phyloP scores from a whole-genome alignment of 169 alveolate species.

The Plasmodium sp. region DNA sequence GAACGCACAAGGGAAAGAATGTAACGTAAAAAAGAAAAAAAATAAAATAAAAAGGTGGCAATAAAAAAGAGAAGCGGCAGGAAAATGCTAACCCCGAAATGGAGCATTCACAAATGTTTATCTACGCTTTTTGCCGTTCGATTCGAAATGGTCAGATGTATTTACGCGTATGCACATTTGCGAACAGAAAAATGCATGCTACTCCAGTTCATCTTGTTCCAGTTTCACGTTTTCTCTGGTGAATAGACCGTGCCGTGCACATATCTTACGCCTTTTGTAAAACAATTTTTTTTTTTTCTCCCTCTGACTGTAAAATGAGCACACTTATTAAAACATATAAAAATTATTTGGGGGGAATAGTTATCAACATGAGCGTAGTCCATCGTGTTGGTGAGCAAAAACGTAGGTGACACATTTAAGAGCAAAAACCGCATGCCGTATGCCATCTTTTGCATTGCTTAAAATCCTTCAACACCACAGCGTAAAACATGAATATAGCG shows the following conservation, averaged over 20 bases:
- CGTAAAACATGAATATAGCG: slow-evolving; percentile 14
- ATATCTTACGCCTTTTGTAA: not conserved
- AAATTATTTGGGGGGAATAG: not conserved
- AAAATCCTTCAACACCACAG: not conserved
- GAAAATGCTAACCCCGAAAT: not conserved
- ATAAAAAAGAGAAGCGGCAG: not conserved
- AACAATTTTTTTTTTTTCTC: not conserved
- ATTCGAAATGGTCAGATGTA: not conserved
- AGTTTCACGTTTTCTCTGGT: not conserved
- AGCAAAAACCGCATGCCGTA: not conserved
- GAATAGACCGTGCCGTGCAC: not conserved
- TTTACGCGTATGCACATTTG: not conserved
- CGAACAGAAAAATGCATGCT: not conserved
- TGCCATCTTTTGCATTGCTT: not conserved
- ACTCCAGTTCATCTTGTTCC: not conserved
- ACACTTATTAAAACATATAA: not conserved
- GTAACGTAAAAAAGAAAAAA: not conserved
- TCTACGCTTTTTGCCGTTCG: not conserved
- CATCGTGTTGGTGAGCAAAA: not conserved
- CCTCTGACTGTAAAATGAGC: not conserved
- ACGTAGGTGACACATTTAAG: not conserved
- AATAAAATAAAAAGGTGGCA: not conserved
- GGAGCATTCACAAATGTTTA: not conserved
- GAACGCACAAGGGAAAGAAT: not conserved
- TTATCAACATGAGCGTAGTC: not conserved